Base-by-base conservation (phyloP, 306 rosid species). In the Pterocarpus macrocarpus region DNA sequence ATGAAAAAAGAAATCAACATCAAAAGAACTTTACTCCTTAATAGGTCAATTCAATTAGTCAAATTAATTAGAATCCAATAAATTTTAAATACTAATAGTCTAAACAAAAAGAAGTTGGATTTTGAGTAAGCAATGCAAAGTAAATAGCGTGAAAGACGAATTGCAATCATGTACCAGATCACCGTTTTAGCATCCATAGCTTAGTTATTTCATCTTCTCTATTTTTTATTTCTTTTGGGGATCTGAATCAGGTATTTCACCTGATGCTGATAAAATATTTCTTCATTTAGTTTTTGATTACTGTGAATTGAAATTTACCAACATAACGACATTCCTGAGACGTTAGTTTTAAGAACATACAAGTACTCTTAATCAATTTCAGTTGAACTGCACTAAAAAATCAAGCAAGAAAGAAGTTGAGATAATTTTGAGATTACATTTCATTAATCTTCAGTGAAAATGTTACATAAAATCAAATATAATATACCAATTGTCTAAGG, bases 391-490 rank as follows among this genome's bases (percentile, higher is more conserved):
- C 33, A 4, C 53, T 15, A 33, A 66, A 13, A 61, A 34, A 56
- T 33, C 34, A n/a, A 56, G 14, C 15, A 43, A 43, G 8, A 5
- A 10, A 43, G 8, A 43, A 4, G 47, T 9, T 69, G 62, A 82
- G 35, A 66, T 9, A 41, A 47, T 10, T 5, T 43, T 5, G 8
- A 43, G 6, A 43, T 43, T 43, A 43, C 47, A 43, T 81, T 81
- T 74, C 84, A 84, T 47, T 62, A 74, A 77, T 74, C 73, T 72
- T 58, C 10, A 56, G 62, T 50, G 34, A 41, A 66, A 75, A 81
- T 86, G 87, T 85, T 87, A 82, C 88, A 91, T 49, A 33, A 85
- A 87, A 84, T 80, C 69, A 84, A 75, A 81, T 77, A 81, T 62
- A 70, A 80, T 81, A 82, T 82, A 73, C 85, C 82, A 88, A 80